Evolutionary conservation across 306 rosid genomes (phyloP), one percentile per base, ranked within the genome.

Genomic region (Cucumis cinereus): DNA sequence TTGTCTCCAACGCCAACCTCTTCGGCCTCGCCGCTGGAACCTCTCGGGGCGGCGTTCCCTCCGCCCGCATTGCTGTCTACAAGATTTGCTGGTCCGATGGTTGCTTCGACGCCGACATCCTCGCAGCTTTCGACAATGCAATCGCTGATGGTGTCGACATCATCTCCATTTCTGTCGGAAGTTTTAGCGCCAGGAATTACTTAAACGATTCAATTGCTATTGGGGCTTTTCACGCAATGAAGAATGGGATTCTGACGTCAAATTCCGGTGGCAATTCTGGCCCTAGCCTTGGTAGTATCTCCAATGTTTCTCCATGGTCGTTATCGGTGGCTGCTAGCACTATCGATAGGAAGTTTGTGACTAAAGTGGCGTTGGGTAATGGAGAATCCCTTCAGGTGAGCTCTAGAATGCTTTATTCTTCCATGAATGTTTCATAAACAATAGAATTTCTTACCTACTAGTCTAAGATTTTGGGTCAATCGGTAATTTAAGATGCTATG

Each of bases 71-170:
- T 22, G 92, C 90, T 9, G 75, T 77, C 53, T 88, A 86, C 74
- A 90, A 90, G 83, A 84, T 56, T 6, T 87, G 91, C 53, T 90
- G 89, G 95, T 0, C 0, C 3, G 74, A 76, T 41, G 84, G 81
- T 0, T 85, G 91, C 62, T 0, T 0, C 11, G 82, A 57, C 6
- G 82, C 79, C 10, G 85, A 83, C 55, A 77, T 84, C 20, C 88
- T 88, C 3, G 85, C 86, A 10, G 92, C 90, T 20, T 88, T 86
- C 50, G 90, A 88, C 45, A 82, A 86, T 56, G 92, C 88, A 15
- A 88, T 88, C 33, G 83, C 85, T 0, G 92, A 88, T 54, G 90
- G 92, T 3, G 90, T 89, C 10, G 87, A 89, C 43, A 73, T 87
- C 17, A 19, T 89, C 9, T 81, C 89, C 1, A 0, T 61, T 8